phyloP scores from a whole-genome alignment of 129 eudicot species.

The Saussurea involucrata region DNA sequence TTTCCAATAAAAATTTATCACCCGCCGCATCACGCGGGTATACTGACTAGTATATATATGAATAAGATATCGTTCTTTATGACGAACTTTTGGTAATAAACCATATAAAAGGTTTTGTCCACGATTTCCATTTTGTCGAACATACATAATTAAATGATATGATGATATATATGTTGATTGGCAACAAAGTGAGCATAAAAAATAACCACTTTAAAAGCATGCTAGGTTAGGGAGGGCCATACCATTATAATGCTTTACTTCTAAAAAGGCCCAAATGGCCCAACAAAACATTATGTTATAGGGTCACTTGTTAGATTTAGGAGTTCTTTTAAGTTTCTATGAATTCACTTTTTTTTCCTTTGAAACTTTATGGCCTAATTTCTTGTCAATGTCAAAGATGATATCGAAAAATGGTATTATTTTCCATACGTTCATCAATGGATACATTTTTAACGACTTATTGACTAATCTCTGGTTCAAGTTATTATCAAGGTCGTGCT shows the following conservation, averaged over 20 bases:
- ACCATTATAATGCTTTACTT: constrained; percentile 20
- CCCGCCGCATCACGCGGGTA: too few species aligned
- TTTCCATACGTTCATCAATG: not conserved
- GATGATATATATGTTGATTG: not conserved
- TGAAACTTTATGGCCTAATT: constrained; percentile 21
- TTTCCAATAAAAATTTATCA: too few species aligned
- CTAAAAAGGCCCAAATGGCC: constrained; percentile 13
- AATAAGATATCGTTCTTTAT: not conserved
- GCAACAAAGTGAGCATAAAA: constrained; percentile 13
- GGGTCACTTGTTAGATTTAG: not conserved
- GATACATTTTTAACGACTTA: not conserved
- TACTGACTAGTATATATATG: too few species aligned
- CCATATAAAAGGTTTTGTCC: constrained; percentile 4
- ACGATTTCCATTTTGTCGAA: not conserved
- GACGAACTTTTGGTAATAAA: constrained; percentile 4
- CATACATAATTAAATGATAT: constrained; percentile 7
- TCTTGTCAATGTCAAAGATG: not conserved
- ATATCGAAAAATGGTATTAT: not conserved
- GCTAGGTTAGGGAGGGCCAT: constrained; percentile 31
- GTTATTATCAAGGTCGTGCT: not conserved
- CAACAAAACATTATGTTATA: not conserved
- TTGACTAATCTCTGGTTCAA: not conserved
- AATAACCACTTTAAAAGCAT: constrained; percentile 24
- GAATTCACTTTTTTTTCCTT: constrained; percentile 18
- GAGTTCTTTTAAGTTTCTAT: constrained; percentile 5